Percentiles rank a stretch among this genome's conserved stretches.
Evolutionary conservation across 2,329 filamentous ascomycete species (phyloP).

Genomic region (Fusarium torulosum): DNA sequence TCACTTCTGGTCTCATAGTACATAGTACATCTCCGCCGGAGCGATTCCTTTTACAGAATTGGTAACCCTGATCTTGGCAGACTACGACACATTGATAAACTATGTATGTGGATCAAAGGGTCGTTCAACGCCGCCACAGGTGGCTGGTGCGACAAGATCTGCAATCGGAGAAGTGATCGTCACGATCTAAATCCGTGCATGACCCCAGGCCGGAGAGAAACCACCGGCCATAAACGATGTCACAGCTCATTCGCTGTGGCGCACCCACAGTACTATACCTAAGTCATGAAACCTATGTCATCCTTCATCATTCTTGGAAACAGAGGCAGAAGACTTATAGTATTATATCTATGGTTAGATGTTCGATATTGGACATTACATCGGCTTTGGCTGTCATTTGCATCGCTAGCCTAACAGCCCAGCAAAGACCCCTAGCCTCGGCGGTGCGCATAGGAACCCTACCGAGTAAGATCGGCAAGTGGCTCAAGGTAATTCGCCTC

Average conservation of each 20-base stretch:
- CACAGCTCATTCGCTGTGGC: constrained; percentile 36
- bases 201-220: constrained; percentile 34
- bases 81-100: neutral
- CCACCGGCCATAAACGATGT: constrained; percentile 42
- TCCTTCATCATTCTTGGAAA: neutral
- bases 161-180: constrained; percentile 21
- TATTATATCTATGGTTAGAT: too few relatives aligned
- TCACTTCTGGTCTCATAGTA: too few relatives aligned
- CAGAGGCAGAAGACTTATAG: neutral
- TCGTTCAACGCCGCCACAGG: constrained; percentile 13
- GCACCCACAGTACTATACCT: constrained; percentile 27
- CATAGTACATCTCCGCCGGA: neutral
- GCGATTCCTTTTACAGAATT: neutral
- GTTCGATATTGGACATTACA: neutral
- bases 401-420: neutral
- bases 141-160: constrained; percentile 34
- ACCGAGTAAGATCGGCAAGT: constrained; percentile 23
- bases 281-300: neutral
- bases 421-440: neutral
- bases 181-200: constrained; percentile 9
- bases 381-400: neutral
- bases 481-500: constrained; percentile 28
- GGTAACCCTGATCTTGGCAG: neutral
- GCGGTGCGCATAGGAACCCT: neutral
- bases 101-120: neutral